phyloP scores from a whole-genome alignment of 257 asterid genomes.

The Scutellaria galericulata region DNA sequence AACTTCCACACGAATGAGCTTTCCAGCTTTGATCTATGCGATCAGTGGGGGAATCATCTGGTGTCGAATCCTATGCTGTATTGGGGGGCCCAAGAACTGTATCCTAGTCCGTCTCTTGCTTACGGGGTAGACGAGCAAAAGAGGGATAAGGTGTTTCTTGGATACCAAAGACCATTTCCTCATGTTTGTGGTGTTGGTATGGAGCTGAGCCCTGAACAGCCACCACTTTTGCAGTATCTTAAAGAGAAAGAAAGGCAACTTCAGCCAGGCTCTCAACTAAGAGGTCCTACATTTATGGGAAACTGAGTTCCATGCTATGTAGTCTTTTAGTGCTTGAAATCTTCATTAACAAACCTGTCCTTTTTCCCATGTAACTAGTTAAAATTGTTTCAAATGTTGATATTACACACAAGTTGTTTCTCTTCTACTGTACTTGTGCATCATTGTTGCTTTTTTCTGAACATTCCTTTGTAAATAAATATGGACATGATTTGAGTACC shows the following conservation, averaged over 20 bases:
- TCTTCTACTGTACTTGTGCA: background rate
- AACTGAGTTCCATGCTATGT: constrained; percentile 41
- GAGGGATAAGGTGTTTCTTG: constrained; percentile 46
- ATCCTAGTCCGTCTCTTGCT: constrained; percentile 47
- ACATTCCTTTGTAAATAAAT: constrained; percentile 17
- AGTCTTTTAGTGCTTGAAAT: background rate
- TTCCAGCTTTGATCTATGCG: constrained; percentile 56
- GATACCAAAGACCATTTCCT: constrained; percentile 63
- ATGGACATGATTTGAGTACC: background rate
- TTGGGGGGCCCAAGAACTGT: constrained; percentile 50
- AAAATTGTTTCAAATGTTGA: constrained; percentile 23
- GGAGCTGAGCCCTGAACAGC: constrained; percentile 60
- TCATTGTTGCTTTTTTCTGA: background rate
- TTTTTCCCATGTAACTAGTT: constrained; percentile 7
- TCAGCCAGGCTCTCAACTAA: constrained; percentile 55
- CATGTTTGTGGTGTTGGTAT: constrained; percentile 54
- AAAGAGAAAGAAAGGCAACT: constrained; percentile 76
- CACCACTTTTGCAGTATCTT: constrained; percentile 64
- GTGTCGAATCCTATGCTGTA: constrained; percentile 55
- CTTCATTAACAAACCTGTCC: background rate
- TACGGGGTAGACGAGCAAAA: constrained; percentile 51
- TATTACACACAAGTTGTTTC: background rate
- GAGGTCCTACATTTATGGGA: constrained; percentile 67
- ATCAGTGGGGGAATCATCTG: constrained; percentile 78
- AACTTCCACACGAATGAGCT: constrained; percentile 45